Conservation (phyloP, 2,329 filamentous ascomycete genomes). For the Ceratocystis smalleyi region DNA sequence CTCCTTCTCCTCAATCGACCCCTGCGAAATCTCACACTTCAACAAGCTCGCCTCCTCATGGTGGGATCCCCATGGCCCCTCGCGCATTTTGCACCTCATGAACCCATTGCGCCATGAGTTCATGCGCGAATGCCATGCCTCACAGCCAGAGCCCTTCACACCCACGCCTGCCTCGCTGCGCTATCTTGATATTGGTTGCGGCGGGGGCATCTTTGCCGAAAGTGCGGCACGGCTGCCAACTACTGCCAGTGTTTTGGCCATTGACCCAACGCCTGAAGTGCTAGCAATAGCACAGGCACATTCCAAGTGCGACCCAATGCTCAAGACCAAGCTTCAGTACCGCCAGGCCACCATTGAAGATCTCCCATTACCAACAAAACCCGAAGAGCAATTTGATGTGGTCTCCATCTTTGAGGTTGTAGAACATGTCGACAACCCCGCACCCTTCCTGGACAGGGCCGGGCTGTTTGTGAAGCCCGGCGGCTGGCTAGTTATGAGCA, state of each 20-base stretch:
- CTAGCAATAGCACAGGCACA: conserved; percentile 62
- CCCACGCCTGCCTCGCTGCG: conserved; percentile 31
- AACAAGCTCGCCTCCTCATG: conserved; percentile 80
- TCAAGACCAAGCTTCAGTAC: conserved; percentile 53
- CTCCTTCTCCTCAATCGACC: conserved; percentile 57
- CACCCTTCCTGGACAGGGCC: conserved; percentile 55
- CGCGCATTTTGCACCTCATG: conserved; percentile 88
- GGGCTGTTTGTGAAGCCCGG: conserved; percentile 69
- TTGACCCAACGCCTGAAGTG: conserved; percentile 63
- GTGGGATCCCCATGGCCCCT: conserved; percentile 94
- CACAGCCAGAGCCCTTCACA: conserved; percentile 31
- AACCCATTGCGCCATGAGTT: conserved; percentile 93
- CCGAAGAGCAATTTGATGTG: conserved; percentile 49
- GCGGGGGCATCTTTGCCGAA: conserved; percentile 92
- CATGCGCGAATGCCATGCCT: conserved; percentile 54
- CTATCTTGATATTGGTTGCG: conserved; percentile 88
- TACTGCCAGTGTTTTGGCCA: conserved; percentile 52
- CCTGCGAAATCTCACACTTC: conserved; percentile 85
- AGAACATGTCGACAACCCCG: conserved; percentile 71
- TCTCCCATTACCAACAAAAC: conserved; percentile 31
- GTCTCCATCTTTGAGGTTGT: conserved; percentile 88
- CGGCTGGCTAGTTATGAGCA: conserved; percentile 84
- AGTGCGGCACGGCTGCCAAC: conserved; percentile 54
- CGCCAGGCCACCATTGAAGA: conserved; percentile 62
- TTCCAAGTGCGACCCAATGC: conserved; percentile 54